phyloP scores from a whole-genome alignment of 176 grass and related monocot genomes.

The Triticum urartu region DNA sequence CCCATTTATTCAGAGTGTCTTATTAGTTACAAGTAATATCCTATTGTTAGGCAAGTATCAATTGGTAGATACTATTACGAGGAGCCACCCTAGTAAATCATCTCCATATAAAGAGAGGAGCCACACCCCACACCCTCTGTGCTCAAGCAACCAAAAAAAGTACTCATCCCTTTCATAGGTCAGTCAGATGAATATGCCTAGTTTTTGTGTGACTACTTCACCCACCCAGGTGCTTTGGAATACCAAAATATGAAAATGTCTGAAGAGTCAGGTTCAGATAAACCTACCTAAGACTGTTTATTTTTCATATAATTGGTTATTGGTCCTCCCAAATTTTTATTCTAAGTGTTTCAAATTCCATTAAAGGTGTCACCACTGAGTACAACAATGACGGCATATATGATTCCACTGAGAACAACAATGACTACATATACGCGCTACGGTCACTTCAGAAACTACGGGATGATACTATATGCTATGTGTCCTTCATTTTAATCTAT shows the following conservation, averaged over 20 bases:
- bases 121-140: background rate
- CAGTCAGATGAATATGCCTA: too few relatives aligned
- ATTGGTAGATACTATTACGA: background rate
- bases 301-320: background rate
- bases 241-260: background rate
- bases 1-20: background rate
- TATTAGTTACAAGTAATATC: background rate
- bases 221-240: constrained; percentile 2
- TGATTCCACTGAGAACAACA: background rate
- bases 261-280: background rate
- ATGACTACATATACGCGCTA: background rate
- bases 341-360: background rate
- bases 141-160: background rate
- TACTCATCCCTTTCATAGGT: background rate
- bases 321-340: background rate
- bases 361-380: background rate
- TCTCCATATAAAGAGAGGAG: background rate
- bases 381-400: background rate
- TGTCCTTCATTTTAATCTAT: background rate
- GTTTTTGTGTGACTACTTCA: too few relatives aligned
- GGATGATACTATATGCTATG: constrained; percentile 11
- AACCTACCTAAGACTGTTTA: background rate
- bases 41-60: background rate
- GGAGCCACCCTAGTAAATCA: background rate
- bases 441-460: background rate